Evolutionary conservation across 2,329 filamentous ascomycete genomes (phyloP).

Genomic region (Amauroascus niger): DNA sequence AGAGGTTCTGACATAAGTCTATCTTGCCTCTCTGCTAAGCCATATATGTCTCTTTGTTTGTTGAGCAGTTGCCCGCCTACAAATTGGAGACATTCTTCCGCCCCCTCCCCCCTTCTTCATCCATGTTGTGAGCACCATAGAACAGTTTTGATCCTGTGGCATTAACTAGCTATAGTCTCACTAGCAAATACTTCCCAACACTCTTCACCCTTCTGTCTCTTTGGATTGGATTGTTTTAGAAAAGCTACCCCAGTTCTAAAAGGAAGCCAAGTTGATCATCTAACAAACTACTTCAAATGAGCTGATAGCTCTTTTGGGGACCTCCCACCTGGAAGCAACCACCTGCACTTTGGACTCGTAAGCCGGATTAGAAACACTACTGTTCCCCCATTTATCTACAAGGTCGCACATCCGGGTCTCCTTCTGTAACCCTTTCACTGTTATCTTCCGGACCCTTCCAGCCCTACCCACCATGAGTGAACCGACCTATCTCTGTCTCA

Average conservation of each 20-base stretch:
- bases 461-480: neutral
- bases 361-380: neutral
- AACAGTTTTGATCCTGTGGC: neutral
- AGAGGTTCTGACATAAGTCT: neutral
- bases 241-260: neutral
- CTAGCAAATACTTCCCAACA: neutral
- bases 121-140: neutral
- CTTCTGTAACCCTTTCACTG: too few relatives aligned
- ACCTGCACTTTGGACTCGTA: too few relatives aligned
- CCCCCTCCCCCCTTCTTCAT: too few relatives aligned
- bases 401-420: too few relatives aligned
- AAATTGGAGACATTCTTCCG: neutral
- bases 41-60: too few relatives aligned
- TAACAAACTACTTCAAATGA: neutral
- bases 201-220: neutral
- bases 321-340: too few relatives aligned
- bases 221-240: neutral
- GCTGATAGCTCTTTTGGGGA: too few relatives aligned
- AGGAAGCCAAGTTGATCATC: neutral
- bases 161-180: neutral
- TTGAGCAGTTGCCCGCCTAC: neutral
- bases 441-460: neutral
- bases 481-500: slow-evolving; percentile 8
- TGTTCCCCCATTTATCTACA: neutral
- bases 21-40: neutral